Conservation (phyloP, 2,329 filamentous ascomycete genomes). For the Claviceps quebecensis region DNA sequence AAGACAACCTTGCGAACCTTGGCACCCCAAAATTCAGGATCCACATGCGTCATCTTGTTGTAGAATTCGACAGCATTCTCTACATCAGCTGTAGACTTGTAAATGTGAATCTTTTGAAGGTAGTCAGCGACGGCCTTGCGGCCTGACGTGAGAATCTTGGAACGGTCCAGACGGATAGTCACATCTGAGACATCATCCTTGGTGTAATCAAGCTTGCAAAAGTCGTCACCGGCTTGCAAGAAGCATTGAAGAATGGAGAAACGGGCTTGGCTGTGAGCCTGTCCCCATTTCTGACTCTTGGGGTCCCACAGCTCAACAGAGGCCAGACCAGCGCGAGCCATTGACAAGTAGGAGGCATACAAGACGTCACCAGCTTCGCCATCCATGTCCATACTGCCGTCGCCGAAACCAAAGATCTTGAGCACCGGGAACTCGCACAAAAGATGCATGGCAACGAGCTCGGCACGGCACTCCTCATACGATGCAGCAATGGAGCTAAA, state of each 20-base stretch:
- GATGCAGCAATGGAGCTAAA: conserved; percentile 78
- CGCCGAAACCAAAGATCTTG: conserved; percentile 81
- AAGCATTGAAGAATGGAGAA: conserved; percentile 80
- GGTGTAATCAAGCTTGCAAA: conserved; percentile 66
- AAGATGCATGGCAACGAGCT: conserved; percentile 85
- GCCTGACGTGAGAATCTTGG: conserved; percentile 73
- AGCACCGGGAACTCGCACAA: conserved; percentile 80
- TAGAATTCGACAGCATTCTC: conserved; percentile 68
- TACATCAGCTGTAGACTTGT: conserved; percentile 80
- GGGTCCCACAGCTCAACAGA: conserved; percentile 93
- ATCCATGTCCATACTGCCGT: conserved; percentile 59
- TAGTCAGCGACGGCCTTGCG: conserved; percentile 76
- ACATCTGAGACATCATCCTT: conserved; percentile 66
- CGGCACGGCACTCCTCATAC: conserved; percentile 90
- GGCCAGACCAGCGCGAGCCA: conserved; percentile 84
- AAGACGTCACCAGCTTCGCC: conserved; percentile 73
- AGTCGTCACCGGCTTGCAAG: conserved; percentile 71
- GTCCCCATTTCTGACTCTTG: conserved; percentile 80
- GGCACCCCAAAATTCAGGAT: conserved; percentile 67
- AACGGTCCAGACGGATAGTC: conserved; percentile 68
- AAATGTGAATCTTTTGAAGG: conserved; percentile 82
- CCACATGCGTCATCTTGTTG: conserved; percentile 68
- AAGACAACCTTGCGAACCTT: conserved; percentile 65
- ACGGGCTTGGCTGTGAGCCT: conserved; percentile 80
- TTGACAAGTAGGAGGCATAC: conserved; percentile 76